Conservation (phyloP, 129 eudicot genomes). For the Ambrosia trifida region DNA sequence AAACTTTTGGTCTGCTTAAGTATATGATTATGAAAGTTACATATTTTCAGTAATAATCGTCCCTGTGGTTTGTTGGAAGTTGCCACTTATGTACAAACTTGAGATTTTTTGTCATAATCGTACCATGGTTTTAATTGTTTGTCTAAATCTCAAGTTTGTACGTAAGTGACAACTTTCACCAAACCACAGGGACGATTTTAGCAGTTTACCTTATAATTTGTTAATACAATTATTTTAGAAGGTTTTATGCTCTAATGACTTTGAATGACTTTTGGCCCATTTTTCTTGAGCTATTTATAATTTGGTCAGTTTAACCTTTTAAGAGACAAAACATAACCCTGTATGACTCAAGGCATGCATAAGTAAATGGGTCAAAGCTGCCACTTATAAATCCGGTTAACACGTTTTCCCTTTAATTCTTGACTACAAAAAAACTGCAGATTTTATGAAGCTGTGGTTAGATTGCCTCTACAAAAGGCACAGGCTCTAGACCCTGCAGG, state of each 20-base stretch:
- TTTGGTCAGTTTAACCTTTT: neutral
- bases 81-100: too few species aligned
- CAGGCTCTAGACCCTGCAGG: conserved; percentile 92
- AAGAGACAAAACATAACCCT: neutral
- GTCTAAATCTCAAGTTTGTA: too few species aligned
- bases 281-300: neutral
- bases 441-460: conserved; percentile 97
- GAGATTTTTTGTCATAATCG: too few species aligned
- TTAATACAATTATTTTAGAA: neutral
- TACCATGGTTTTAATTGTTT: too few species aligned
- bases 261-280: neutral
- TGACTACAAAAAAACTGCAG: conserved; percentile 40
- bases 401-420: neutral
- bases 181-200: too few species aligned
- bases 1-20: too few species aligned
- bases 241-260: neutral
- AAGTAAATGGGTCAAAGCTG: neutral
- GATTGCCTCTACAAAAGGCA: conserved; percentile 89
- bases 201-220: too few species aligned
- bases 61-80: too few species aligned
- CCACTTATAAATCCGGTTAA: conserved; percentile 4
- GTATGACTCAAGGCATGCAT: neutral
- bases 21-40: too few species aligned
- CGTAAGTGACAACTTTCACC: too few species aligned
- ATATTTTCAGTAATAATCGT: too few species aligned